Base-by-base conservation (phyloP, 257 asterid genomes). In the Nicotiana undulata region DNA sequence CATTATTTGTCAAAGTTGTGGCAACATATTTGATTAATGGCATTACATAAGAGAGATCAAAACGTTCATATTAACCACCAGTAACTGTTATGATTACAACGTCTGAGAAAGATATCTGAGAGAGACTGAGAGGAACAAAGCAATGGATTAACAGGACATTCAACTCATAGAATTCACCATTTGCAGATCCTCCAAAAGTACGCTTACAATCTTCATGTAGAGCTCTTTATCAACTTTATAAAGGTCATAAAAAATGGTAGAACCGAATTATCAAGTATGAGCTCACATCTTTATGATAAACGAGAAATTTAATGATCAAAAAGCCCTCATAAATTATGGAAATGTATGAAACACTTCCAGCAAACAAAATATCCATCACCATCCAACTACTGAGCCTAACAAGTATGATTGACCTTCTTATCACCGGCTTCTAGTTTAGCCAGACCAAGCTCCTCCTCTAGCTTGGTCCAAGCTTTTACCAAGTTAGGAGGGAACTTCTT, bases 391-490 rank as follows among this genome's bases (percentile, higher is more conserved):
- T 20, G 15, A 6, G 37, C 32, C 77, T 44, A 22, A 24, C 60
- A 0, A 72, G 40, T 24, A 12, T 6, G 6, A 22, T 72, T 72
- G 77, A n/a, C 3, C 60, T 44, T 20, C 56, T 12, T 46, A 72
- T 72, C 24, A 24, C 40, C 37, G 24, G 37, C 24, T 44, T 59
- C 90, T 51, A 18, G 85, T 66, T 37, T 72, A 80, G 78, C 77
- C 88, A 90, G 77, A 11, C 94, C 94, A 75, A 92, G 96, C 76
- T 87, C 92, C 18, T 81, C 89, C 70, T 65, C 85, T 6, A 95
- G 84, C 81, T 86, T 85, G 28, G 56, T 90, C 99, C 99, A 93
- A 70, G 88, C 96, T 83, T 84, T 88, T 86, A 92, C 79, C 81
- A 86, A 52, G 61, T 89, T 87, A n/a, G 92, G 89, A 70, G 93